phyloP scores from a whole-genome alignment of 305 asterid species.

The Fraxinus baroniana region DNA sequence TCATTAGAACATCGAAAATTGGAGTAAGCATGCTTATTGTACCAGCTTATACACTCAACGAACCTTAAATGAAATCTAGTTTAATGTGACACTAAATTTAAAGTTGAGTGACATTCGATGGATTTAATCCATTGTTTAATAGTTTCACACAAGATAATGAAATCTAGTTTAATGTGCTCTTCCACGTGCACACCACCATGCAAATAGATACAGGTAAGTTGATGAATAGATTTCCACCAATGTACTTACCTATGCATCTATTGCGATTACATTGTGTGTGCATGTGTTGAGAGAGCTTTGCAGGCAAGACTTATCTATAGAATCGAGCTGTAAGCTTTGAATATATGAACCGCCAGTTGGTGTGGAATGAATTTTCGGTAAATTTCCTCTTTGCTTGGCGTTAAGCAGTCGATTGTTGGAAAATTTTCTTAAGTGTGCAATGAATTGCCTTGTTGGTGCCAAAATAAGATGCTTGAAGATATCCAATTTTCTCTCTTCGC shows the following conservation, averaged over 20 bases:
- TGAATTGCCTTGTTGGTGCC: not conserved
- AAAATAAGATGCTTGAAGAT: not conserved
- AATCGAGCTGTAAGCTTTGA: constrained; percentile 94
- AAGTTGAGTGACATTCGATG: not conserved
- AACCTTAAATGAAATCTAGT: too few relatives aligned
- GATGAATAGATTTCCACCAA: too few relatives aligned
- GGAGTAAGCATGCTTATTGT: too few relatives aligned
- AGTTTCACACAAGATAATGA: not conserved
- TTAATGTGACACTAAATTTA: not conserved
- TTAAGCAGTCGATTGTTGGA: not conserved
- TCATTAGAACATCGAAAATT: too few relatives aligned
- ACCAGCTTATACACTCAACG: too few relatives aligned
- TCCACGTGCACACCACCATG: not conserved
- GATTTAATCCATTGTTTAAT: not conserved
- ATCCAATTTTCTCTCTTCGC: not conserved
- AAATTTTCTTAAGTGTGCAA: not conserved
- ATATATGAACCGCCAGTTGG: constrained; percentile 95
- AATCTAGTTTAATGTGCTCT: too few relatives aligned
- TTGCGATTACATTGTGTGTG: constrained; percentile 15
- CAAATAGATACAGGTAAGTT: too few relatives aligned
- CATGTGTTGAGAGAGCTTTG: constrained; percentile 55
- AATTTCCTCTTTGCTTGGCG: constrained; percentile 31
- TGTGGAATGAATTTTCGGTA: constrained; percentile 98
- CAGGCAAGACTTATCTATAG: constrained; percentile 90
- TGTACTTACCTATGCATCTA: too few relatives aligned